A percentile compares a stretch with the other conserved stretches of the same genome.
Conservation (phyloP, 176 grass and related monocot species). For the Secale cereale region DNA sequence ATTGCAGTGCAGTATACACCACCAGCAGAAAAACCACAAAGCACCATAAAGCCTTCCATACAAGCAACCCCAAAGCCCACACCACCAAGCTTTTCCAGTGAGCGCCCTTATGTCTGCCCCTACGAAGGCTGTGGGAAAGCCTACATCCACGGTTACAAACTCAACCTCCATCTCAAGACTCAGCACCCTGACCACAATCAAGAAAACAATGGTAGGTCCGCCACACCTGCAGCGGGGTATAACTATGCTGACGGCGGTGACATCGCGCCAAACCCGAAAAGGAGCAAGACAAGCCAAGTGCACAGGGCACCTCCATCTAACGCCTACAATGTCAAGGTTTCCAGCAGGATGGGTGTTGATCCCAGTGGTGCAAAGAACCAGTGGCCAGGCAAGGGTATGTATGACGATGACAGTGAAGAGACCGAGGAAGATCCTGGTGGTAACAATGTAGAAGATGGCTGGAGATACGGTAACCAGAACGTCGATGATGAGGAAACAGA, state of each 20-base stretch:
- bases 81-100: constrained; percentile 29
- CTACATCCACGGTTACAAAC: constrained; percentile 84
- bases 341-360: constrained; percentile 3
- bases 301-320: constrained; percentile 34
- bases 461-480: constrained; percentile 49
- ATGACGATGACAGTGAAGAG: constrained; percentile 73
- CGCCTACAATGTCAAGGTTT: constrained; percentile 28
- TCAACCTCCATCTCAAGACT: constrained; percentile 81
- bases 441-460: constrained; percentile 46
- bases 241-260: constrained; percentile 32
- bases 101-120: constrained; percentile 64
- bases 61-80: constrained; percentile 24
- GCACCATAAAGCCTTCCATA: constrained; percentile 29
- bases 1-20: constrained; percentile 29
- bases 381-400: constrained; percentile 44
- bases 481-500: constrained; percentile 73
- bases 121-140: constrained; percentile 85
- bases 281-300: constrained; percentile 29
- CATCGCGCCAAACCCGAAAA: constrained; percentile 37
- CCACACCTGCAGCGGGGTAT: constrained; percentile 15
- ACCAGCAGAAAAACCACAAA: constrained; percentile 41
- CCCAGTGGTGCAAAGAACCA: constrained; percentile 34
- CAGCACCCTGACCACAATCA: constrained; percentile 65
- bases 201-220: constrained; percentile 41
- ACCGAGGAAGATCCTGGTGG: constrained; percentile 59